These are phyloP conservation scores for Quercus engelmannii DNA, from an alignment of 306 rosid species.

Conservation along the genomic window DNA sequence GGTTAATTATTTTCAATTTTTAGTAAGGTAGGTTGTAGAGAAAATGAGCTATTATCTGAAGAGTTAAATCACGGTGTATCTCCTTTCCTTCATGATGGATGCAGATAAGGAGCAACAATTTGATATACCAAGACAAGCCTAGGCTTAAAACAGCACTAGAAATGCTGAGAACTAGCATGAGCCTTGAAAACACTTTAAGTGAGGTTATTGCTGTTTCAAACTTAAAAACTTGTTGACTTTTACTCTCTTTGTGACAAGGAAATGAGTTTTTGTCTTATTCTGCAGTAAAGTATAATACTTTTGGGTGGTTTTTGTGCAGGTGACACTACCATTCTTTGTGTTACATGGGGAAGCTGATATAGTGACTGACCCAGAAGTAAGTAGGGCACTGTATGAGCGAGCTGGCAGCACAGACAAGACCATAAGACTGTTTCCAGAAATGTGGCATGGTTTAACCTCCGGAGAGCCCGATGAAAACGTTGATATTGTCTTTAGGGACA, in stretches of 20 bases:
- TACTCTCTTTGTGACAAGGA: neutral
- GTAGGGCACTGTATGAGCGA: conserved; percentile 60
- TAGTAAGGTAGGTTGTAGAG: too few relatives aligned
- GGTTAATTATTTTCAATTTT: neutral
- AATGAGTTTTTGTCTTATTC: too few relatives aligned
- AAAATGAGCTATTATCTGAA: neutral
- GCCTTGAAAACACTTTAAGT: conserved; percentile 49
- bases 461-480: conserved; percentile 87
- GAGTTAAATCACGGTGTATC: neutral
- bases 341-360: conserved; percentile 86
- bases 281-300: neutral
- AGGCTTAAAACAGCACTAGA: conserved; percentile 82
- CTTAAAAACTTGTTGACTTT: neutral
- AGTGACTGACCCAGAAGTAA: conserved; percentile 94
- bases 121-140: conserved; percentile 85
- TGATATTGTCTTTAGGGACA: conserved; percentile 56
- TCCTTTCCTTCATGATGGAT: neutral
- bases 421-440: conserved; percentile 66
- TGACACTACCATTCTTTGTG: conserved; percentile 70
- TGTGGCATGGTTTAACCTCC: conserved; percentile 83
- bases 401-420: conserved; percentile 82
- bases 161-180: conserved; percentile 69
- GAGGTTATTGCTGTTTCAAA: conserved; percentile 33
- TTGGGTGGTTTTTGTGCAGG: conserved; percentile 28
- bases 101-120: conserved; percentile 74